Evolutionary conservation across 2,329 filamentous ascomycete genomes (phyloP).

Genomic region (Alternaria ventricosa): DNA sequence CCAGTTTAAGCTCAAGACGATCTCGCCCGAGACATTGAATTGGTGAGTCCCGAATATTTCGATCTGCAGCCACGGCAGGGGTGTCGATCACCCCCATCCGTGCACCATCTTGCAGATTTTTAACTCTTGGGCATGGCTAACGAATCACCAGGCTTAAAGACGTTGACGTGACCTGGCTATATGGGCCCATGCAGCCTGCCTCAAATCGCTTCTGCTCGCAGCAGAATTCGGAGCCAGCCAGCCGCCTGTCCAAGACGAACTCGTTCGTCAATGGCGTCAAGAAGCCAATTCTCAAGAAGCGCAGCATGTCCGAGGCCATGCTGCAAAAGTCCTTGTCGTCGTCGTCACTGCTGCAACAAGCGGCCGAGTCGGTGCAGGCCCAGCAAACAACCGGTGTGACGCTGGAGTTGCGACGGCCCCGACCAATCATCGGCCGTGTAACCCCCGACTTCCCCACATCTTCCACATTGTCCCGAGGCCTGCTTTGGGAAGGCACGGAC

Average conservation of each 20-base stretch:
- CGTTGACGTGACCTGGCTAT: constrained; percentile 96
- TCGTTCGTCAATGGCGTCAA: constrained; percentile 71
- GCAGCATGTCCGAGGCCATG: constrained; percentile 95
- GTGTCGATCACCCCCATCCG: constrained; percentile 39
- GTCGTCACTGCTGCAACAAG: constrained; percentile 88
- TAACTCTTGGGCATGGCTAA: constrained; percentile 37
- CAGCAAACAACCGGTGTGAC: constrained; percentile 69
- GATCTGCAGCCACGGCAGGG: constrained; percentile 30
- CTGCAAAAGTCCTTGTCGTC: constrained; percentile 86
- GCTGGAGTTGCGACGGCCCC: constrained; percentile 58
- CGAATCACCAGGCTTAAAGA: constrained; percentile 79
- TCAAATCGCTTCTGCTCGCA: constrained; percentile 60
- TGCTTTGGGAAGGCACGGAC: constrained; percentile 68
- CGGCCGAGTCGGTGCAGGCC: constrained; percentile 82
- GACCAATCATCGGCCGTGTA: constrained; percentile 64
- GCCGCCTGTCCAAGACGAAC: constrained; percentile 64
- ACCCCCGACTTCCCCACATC: constrained; percentile 73
- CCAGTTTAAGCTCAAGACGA: constrained; percentile 83
- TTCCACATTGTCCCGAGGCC: constrained; percentile 66
- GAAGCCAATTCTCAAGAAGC: constrained; percentile 95
- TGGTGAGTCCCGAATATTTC: constrained; percentile 67
- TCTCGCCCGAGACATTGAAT: constrained; percentile 90
- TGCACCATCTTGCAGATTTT: constrained; percentile 25
- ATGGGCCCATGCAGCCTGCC: constrained; percentile 85
- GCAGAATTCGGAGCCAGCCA: constrained; percentile 58